phyloP scores from a whole-genome alignment of 257 asterid species.

The Mitragyna speciosa region DNA sequence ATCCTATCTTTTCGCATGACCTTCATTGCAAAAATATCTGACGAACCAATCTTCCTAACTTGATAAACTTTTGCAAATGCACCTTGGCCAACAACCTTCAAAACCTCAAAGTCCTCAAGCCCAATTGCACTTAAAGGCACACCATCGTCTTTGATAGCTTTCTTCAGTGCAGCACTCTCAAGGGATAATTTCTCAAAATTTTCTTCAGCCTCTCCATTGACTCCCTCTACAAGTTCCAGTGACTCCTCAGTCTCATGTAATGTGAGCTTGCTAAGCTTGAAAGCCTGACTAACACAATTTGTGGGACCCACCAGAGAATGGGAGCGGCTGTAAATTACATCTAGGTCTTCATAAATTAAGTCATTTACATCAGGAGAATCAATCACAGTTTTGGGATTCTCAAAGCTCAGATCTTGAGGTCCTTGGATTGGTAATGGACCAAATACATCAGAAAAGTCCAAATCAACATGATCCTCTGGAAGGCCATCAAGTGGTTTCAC shows the following conservation, averaged over 20 bases:
- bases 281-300: slow-evolving; percentile 32
- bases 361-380: slow-evolving; percentile 36
- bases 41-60: slow-evolving; percentile 62
- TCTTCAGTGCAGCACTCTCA: slow-evolving; percentile 23
- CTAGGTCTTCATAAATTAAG: slow-evolving; percentile 46
- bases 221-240: slow-evolving; percentile 31
- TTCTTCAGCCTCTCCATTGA: slow-evolving; percentile 29
- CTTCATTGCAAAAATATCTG: slow-evolving; percentile 77
- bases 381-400: slow-evolving; percentile 24
- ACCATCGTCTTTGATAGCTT: slow-evolving; percentile 22
- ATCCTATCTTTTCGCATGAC: slow-evolving; percentile 78
- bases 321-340: slow-evolving; percentile 50
- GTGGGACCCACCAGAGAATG: slow-evolving; percentile 75
- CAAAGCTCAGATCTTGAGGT: slow-evolving; percentile 30
- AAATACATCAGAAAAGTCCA: slow-evolving; percentile 69
- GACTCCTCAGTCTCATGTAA: slow-evolving; percentile 42
- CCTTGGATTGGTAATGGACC: slow-evolving; percentile 51
- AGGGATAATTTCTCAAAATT: slow-evolving; percentile 21
- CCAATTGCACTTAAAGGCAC: slow-evolving; percentile 39
- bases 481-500: slow-evolving; percentile 34
- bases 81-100: slow-evolving; percentile 82
- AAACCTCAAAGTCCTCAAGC: slow-evolving; percentile 65
- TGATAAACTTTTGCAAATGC: slow-evolving; percentile 86
- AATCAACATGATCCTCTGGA: slow-evolving; percentile 40
- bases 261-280: slow-evolving; percentile 43